A percentile compares a stretch with the other conserved stretches of the same genome.
Conservation (phyloP, 1,139 yeast genomes). For the Lodderomyces margitis region DNA sequence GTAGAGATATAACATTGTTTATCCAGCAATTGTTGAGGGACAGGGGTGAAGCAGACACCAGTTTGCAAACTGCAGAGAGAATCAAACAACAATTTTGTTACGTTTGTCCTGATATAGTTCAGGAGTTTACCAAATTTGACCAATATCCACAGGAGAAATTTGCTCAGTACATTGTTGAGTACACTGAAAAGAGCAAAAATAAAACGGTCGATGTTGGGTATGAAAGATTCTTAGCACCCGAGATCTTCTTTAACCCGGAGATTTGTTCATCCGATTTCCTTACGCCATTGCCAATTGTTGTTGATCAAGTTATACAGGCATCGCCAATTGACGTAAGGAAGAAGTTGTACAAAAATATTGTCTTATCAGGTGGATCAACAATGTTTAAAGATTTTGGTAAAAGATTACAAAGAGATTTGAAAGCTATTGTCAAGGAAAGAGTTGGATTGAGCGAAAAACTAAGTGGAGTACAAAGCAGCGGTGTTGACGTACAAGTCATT, state of each 20-base stretch:
- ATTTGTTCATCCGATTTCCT: conserved; percentile 92
- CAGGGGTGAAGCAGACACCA: conserved; percentile 93
- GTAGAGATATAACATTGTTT: conserved; percentile 93
- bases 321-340: conserved; percentile 98
- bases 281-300: conserved; percentile 93
- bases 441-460: conserved; percentile 75
- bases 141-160: conserved; percentile 86
- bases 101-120: conserved; percentile 96
- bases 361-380: conserved; percentile 93
- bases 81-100: conserved; percentile 96
- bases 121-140: conserved; percentile 92
- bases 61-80: conserved; percentile 91
- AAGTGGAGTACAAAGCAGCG: conserved; percentile 85
- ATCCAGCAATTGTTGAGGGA: conserved; percentile 93
- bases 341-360: conserved; percentile 92
- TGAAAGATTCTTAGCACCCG: conserved; percentile 97
- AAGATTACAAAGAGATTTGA: conserved; percentile 93
- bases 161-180: conserved; percentile 89
- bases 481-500: conserved; percentile 95
- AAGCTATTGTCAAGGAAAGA: conserved; percentile 83
- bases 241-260: conserved; percentile 97
- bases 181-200: conserved; percentile 62
- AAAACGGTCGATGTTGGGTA: conserved; percentile 89
- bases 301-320: conserved; percentile 91
- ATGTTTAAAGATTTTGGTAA: conserved; percentile 99